Conservation (phyloP, 2,329 filamentous ascomycete genomes). For the Paecilomyces sp. region DNA sequence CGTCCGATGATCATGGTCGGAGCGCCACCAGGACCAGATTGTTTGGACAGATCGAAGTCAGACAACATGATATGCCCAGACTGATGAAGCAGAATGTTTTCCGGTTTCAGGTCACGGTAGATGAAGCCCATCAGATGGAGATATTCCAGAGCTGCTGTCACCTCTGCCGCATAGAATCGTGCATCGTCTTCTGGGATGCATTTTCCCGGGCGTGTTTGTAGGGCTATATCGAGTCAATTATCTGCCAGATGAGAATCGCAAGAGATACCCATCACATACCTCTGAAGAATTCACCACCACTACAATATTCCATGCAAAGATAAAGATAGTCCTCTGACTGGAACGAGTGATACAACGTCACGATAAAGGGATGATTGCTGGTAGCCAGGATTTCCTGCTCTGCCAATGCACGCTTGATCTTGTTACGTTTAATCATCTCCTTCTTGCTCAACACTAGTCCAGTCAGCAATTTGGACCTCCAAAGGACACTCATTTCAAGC, state of each 20-base stretch:
- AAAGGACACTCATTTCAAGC: slow-evolving; percentile 6
- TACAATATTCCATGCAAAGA: slow-evolving; percentile 99
- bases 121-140: slow-evolving; percentile 99
- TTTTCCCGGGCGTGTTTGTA: slow-evolving; percentile 94
- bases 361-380: slow-evolving; percentile 98
- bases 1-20: slow-evolving; percentile 96
- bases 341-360: slow-evolving; percentile 97
- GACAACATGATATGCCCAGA: slow-evolving; percentile 99
- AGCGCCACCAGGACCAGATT: slow-evolving; percentile 90
- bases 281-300: slow-evolving; percentile 95
- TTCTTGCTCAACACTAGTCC: slow-evolving; percentile 88
- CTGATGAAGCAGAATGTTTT: slow-evolving; percentile 95
- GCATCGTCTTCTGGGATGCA: slow-evolving; percentile 96
- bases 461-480: slow-evolving; percentile 27
- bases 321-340: slow-evolving; percentile 98
- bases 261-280: slow-evolving; percentile 26
- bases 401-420: slow-evolving; percentile 95
- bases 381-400: slow-evolving; percentile 98
- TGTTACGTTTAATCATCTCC: slow-evolving; percentile 99
- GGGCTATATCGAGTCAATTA: slow-evolving; percentile 43
- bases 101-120: slow-evolving; percentile 94
- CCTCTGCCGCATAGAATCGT: slow-evolving; percentile 93
- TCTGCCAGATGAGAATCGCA: neutral
- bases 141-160: slow-evolving; percentile 93
- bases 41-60: slow-evolving; percentile 96